Percentiles rank a stretch among this genome's conserved stretches.
phyloP scores from a whole-genome alignment of 2,329 filamentous ascomycete species.

The Zymoseptoria brevis region DNA sequence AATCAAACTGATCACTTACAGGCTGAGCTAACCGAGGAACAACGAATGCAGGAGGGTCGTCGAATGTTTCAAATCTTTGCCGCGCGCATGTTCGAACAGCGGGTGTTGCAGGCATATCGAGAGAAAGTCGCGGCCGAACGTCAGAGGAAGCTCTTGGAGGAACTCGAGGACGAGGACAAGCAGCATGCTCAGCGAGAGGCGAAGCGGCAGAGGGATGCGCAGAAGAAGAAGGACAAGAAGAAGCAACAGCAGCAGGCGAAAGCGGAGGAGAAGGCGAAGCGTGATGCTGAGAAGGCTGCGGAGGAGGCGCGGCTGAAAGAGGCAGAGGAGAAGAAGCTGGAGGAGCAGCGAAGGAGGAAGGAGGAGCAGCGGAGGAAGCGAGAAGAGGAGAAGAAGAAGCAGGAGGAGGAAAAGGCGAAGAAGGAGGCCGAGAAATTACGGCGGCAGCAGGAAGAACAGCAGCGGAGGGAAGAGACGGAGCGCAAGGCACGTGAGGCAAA shows the following conservation, averaged over 20 bases:
- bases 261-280: conserved; percentile 83
- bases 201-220: conserved; percentile 88
- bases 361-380: conserved; percentile 90
- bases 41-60: conserved; percentile 96
- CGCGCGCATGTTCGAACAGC: conserved; percentile 97
- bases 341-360: conserved; percentile 71
- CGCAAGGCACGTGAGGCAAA: conserved; percentile 73
- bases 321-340: conserved; percentile 67
- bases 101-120: conserved; percentile 92
- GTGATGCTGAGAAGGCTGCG: conserved; percentile 80
- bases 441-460: conserved; percentile 73
- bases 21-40: conserved; percentile 96
- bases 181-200: conserved; percentile 72
- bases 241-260: conserved; percentile 78
- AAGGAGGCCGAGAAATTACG: conserved; percentile 81
- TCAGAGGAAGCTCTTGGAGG: conserved; percentile 81
- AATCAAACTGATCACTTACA: conserved; percentile 42
- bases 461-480: conserved; percentile 76
- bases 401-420: conserved; percentile 75
- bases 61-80: conserved; percentile 99
- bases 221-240: conserved; percentile 92
- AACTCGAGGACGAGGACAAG: conserved; percentile 76
- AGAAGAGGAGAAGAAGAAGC: conserved; percentile 81
- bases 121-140: conserved; percentile 94
- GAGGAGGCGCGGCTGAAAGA: conserved; percentile 72